Evolutionary conservation across 257 asterid species (phyloP), one percentile per base, ranked within the genome.

Genomic region (Plantago elongata): DNA sequence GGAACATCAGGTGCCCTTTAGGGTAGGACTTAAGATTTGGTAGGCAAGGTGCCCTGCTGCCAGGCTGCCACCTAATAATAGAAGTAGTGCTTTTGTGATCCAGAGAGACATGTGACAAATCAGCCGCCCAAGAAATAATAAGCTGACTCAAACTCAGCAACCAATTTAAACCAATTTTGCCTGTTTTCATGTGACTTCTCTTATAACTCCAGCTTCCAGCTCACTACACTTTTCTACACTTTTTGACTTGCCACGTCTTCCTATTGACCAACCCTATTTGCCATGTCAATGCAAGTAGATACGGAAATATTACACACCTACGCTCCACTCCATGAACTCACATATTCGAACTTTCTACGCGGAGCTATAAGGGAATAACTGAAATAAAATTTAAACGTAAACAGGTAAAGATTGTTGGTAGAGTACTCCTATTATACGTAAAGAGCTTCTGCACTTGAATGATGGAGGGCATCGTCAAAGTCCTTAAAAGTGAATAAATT

Each of bases 151-250:
- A 13, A 37, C 29, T 42, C 51, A 34, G 40, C 7, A 34, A 34
- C 40, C 27, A 22, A 22, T 22, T 22, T 29, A 60, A 44, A 11
- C 15, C 45, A 14, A 9, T 45, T 14, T n/a, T 60, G 38, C 64
- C 60, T 55, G 44, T 22, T 13, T 43, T 60, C 64, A 45, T 60
- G 54, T 60, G 64, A 45, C 38, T 60, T 27, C 64, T 60, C 51
- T 60, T 44, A 60, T 59, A 38, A 12, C 61, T 40, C 12, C 43
- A 54, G 15, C 60, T 9, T 54, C 60, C 60, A 55, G 17, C 45
- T 55, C 60, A 55, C 9, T 7, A 34, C 40, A 34, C 60, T 55
- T 14, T 11, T 42, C 3, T 38, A 7, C 15, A 38, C 22, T 5
- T 13, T 22, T 58, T 58, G 48, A 38, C 63, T 14, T 38, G 29